Conservation (phyloP, 2,329 filamentous ascomycete genomes). For the Lachnellula arida region DNA sequence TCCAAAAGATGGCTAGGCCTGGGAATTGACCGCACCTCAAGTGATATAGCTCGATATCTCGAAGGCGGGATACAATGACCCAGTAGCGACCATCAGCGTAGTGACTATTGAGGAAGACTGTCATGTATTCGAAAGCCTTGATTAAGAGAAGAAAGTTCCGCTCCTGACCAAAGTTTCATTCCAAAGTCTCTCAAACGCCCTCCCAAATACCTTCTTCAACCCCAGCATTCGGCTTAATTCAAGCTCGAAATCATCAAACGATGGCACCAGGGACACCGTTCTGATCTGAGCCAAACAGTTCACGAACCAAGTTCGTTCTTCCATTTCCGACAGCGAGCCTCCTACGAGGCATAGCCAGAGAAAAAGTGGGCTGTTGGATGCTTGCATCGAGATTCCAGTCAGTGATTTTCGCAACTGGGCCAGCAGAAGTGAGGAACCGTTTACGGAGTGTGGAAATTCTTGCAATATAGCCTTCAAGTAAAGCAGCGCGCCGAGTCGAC, state of each 20-base stretch:
- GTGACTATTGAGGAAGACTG: too few species aligned
- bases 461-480: slow-evolving; percentile 20
- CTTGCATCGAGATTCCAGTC: slow-evolving; percentile 1
- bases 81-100: too few species aligned
- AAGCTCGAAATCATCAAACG: slow-evolving; percentile 1
- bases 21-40: too few species aligned
- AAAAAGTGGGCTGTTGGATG: slow-evolving; percentile 3
- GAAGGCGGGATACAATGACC: too few species aligned
- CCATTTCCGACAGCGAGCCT: slow-evolving; percentile 4
- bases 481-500: slow-evolving; percentile 15
- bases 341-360: slow-evolving; percentile 13
- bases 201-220: slow-evolving; percentile 7
- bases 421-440: slow-evolving; percentile 15
- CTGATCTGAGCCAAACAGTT: slow-evolving; percentile 1
- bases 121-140: too few species aligned
- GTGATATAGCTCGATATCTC: too few species aligned
- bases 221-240: slow-evolving; percentile 6
- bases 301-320: slow-evolving; percentile 4
- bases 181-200: slow-evolving; percentile 3
- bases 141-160: not conserved
- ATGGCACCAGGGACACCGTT: not conserved
- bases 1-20: too few species aligned
- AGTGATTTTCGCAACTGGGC: slow-evolving; percentile 11
- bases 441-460: slow-evolving; percentile 18
- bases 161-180: not conserved